Conservation (phyloP, 768 basidiomycete species). For the Trametes elegans region DNA sequence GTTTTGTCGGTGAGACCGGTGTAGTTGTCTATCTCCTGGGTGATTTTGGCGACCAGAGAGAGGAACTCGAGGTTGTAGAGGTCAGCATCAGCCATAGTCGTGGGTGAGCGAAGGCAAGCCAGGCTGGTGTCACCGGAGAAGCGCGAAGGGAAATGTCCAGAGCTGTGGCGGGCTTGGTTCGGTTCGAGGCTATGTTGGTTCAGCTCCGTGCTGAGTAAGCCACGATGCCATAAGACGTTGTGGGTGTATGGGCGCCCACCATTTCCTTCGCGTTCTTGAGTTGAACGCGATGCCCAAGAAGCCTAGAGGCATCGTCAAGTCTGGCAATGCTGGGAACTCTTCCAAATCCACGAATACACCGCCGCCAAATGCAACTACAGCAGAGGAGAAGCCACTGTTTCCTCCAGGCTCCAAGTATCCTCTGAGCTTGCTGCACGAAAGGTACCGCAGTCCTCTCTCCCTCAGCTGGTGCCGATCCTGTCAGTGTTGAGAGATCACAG, state of each 20-base stretch:
- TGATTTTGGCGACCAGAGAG: constrained; percentile 87
- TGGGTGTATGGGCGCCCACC: constrained; percentile 7
- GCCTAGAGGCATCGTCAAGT: constrained; percentile 79
- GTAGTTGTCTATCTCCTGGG: constrained; percentile 91
- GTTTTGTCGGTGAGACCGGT: constrained; percentile 85
- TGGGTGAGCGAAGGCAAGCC: constrained; percentile 1
- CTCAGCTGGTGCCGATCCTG: neutral
- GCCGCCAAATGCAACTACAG: constrained; percentile 14
- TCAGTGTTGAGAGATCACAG: neutral
- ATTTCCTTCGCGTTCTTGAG: neutral
- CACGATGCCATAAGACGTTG: neutral
- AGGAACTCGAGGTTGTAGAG: constrained; percentile 92
- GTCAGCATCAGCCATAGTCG: constrained; percentile 64
- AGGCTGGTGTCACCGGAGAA: neutral
- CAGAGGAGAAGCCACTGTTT: constrained; percentile 61
- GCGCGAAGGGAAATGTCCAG: neutral
- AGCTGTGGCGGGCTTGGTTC: no score
- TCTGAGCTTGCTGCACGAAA: constrained; percentile 74
- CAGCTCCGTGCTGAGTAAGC: neutral
- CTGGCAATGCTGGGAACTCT: constrained; percentile 89
- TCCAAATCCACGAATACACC: constrained; percentile 45
- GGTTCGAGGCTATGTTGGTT: neutral
- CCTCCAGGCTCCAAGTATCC: constrained; percentile 87
- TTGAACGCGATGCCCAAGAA: constrained; percentile 43
- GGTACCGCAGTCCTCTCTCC: constrained; percentile 39